Percentiles rank a stretch among this genome's conserved stretches.
Evolutionary conservation across 495 filamentous ascomycete species (phyloP).

Genomic region (Lasiosphaeriaceae sp.): DNA sequence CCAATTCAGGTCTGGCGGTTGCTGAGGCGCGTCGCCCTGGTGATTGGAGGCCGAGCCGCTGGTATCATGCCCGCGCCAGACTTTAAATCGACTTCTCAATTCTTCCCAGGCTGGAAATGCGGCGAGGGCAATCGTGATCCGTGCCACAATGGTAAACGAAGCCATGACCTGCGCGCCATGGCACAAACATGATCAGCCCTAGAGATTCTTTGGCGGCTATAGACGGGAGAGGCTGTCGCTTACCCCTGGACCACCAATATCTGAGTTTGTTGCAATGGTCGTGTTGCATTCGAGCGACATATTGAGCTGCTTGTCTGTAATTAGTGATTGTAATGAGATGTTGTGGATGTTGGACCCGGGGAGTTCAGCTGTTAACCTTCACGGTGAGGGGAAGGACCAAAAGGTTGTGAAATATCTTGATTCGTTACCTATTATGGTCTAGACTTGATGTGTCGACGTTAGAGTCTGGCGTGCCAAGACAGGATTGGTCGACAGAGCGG

Average conservation of each 20-base stretch:
- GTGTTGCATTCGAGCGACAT: background rate
- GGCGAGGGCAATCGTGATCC: background rate
- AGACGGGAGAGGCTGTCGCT: background rate
- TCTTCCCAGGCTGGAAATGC: background rate
- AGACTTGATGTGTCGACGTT: no score
- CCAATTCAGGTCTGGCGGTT: no score
- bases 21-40: no score
- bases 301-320: background rate
- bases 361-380: no score
- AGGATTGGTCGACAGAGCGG: no score
- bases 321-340: no score
- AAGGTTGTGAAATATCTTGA: no score
- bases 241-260: slow-evolving; percentile 4
- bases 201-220: background rate
- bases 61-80: background rate
- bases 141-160: background rate
- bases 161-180: background rate
- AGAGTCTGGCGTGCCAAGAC: no score
- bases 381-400: no score
- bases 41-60: no score
- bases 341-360: no score
- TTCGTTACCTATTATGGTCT: no score
- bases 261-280: background rate
- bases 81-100: background rate
- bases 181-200: background rate